Percentiles rank a stretch among this genome's conserved stretches.
phyloP scores from a whole-genome alignment of 345 rosid species.

The Arabis alpina region DNA sequence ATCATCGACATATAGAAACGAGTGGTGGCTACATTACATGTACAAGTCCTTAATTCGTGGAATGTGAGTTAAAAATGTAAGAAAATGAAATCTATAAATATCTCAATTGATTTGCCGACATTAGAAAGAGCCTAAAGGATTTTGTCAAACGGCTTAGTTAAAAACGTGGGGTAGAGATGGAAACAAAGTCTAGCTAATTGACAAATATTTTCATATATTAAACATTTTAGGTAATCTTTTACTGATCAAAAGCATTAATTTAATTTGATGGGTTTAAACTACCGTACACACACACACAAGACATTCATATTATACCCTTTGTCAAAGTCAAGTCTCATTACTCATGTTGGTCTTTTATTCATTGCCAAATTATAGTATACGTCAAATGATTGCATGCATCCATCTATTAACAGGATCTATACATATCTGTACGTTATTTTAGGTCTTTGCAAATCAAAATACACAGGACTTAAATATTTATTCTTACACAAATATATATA shows the following conservation, averaged over 20 bases:
- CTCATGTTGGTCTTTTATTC: conserved; percentile 28
- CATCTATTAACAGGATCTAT: background rate
- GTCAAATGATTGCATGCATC: background rate
- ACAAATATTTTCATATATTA: conserved; percentile 16
- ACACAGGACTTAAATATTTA: background rate
- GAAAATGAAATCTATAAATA: conserved; percentile 8
- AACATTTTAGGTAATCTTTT: conserved; percentile 3
- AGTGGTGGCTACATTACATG: background rate
- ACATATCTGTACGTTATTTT: too few relatives aligned
- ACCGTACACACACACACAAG: background rate
- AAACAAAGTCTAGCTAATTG: conserved; percentile 25
- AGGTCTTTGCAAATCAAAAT: too few relatives aligned
- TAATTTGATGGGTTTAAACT: conserved; percentile 16
- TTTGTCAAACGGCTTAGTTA: conserved; percentile 34
- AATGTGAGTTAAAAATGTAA: background rate
- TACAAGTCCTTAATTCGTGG: background rate
- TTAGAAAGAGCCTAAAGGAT: conserved; percentile 1
- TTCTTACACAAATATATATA: background rate
- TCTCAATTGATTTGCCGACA: conserved; percentile 34
- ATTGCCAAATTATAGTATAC: conserved; percentile 11
- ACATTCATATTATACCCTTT: conserved; percentile 11
- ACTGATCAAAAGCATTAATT: conserved; percentile 15
- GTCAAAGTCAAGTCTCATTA: conserved; percentile 33
- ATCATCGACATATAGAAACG: background rate
- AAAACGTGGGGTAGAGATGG: conserved; percentile 30